Base-by-base conservation (phyloP, 331 rosid species). In the Malus hybrid region DNA sequence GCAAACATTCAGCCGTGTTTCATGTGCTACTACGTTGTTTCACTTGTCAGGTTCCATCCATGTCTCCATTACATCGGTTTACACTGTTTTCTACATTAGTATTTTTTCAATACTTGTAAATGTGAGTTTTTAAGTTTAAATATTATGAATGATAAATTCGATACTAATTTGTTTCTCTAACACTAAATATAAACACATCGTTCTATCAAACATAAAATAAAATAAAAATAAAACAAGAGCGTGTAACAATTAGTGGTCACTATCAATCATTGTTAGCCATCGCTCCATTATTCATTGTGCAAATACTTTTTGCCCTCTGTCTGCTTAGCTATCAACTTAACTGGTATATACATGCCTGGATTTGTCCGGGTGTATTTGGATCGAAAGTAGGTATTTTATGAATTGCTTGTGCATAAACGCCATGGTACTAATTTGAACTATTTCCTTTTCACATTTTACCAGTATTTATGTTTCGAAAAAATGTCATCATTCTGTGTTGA, bases 1-100 rank as follows among this genome's bases (percentile, higher is more conserved):
- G 76, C 36, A 59, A 73, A 73, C 18, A 5, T 73, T 36, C 68
- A 59, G 27, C 68, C 67, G 24, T 72, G 76, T 34, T 72, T 72
- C 76, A 8, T 39, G 67, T 14, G 34, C 27, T 67, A 20, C n/a
- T 5, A 42, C 48, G 28, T 24, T 22, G 32, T 59, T 59, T 1
- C 32, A 59, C 65, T 59, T 59, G 65, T 22, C 65, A 59, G 31
- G 18, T 59, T 13, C 13, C 9, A 42, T 10, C 48, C 48, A 42
- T 42, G 14, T 42, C 48, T 42, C 48, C 3, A 1, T 42, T 42
- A 42, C 48, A 42, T 42, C 14, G 48, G 48, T 42, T 42, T 42
- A 10, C 48, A 42, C 48, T 42, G 48, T 1, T 42, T 42, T 42
- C 14, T 42, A 42, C 14, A 42, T 42, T 42, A 10, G 14, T 42